Evolutionary conservation across 352 stramenopile genomes (phyloP).

Genomic region (Globisporangium parvum): DNA sequence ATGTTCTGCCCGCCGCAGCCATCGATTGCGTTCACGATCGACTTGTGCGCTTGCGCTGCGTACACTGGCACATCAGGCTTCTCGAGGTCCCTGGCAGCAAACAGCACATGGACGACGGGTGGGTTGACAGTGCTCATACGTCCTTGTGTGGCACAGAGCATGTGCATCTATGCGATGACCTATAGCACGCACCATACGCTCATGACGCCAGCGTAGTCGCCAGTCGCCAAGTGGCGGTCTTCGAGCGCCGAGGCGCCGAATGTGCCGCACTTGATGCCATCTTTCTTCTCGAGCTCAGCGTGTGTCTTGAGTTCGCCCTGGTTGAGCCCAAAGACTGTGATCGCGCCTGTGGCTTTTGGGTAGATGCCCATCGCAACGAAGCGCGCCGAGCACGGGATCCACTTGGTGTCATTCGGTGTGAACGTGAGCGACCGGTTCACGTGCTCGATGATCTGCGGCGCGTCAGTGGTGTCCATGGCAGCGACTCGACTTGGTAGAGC

Average conservation of each 20-base stretch:
- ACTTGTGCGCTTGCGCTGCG: slow-evolving; percentile 87
- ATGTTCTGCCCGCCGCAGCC: slow-evolving; percentile 90
- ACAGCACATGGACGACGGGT: not conserved
- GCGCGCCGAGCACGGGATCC: slow-evolving; percentile 91
- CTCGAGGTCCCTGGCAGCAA: slow-evolving; percentile 73
- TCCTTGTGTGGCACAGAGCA: not conserved
- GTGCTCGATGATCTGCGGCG: slow-evolving; percentile 97
- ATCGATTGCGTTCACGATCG: slow-evolving; percentile 95
- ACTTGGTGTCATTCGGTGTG: slow-evolving; percentile 93
- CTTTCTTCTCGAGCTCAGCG: slow-evolving; percentile 65
- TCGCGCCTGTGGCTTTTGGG: slow-evolving; percentile 88
- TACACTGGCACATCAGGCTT: slow-evolving; percentile 75
- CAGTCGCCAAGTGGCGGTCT: slow-evolving; percentile 82
- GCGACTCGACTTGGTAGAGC: too few species aligned
- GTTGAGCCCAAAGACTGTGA: slow-evolving; percentile 90
- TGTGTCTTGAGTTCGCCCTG: slow-evolving; percentile 78
- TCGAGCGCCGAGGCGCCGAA: slow-evolving; percentile 92
- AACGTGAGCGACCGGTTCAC: slow-evolving; percentile 89
- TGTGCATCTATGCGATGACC: not conserved
- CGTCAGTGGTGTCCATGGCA: slow-evolving; percentile 93
- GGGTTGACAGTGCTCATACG: not conserved
- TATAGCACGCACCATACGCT: slow-evolving; percentile 45
- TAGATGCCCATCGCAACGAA: slow-evolving; percentile 93
- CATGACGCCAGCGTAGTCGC: slow-evolving; percentile 73
- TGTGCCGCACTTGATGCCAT: slow-evolving; percentile 95